phyloP scores from a whole-genome alignment of 768 basidiomycete genomes.

The Strobilomyces dryophilus region DNA sequence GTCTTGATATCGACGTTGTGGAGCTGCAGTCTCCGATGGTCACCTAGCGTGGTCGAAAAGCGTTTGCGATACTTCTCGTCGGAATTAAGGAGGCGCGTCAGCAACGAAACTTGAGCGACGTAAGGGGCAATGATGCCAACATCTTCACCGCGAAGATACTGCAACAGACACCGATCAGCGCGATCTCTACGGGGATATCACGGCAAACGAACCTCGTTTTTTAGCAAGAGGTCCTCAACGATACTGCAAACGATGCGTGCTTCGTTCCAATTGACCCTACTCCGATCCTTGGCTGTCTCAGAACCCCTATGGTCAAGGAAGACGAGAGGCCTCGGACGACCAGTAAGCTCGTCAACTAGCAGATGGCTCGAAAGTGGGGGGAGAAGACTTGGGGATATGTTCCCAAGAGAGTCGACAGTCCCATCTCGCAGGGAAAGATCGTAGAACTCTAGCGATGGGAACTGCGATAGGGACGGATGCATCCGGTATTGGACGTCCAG shows the following conservation, averaged over 20 bases:
- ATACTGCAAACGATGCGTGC: conserved; percentile 73
- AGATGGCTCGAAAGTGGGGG: conserved; percentile 64
- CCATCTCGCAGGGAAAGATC: conserved; percentile 65
- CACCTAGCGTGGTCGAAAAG: conserved; percentile 59
- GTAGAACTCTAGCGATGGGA: conserved; percentile 87
- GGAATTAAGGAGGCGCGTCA: conserved; percentile 61
- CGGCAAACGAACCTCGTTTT: conserved; percentile 59
- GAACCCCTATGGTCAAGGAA: conserved; percentile 77
- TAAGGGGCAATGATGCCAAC: conserved; percentile 95
- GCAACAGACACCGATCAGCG: conserved; percentile 9
- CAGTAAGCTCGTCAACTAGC: conserved; percentile 32
- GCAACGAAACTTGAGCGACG: conserved; percentile 74
- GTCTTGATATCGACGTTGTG: conserved; percentile 80
- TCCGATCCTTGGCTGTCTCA: conserved; percentile 66
- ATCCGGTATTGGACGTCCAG: conserved; percentile 94
- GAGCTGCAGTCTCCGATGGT: conserved; percentile 61
- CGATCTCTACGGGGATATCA: not conserved
- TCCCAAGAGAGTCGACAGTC: conserved; percentile 53
- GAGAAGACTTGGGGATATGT: conserved; percentile 44
- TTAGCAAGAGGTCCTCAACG: conserved; percentile 74
- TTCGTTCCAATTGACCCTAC: conserved; percentile 75
- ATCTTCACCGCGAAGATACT: conserved; percentile 65
- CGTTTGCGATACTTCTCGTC: conserved; percentile 50
- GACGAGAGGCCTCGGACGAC: conserved; percentile 56
- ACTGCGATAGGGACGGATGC: conserved; percentile 86